Evolutionary conservation across 2,329 filamentous ascomycete species (phyloP), one percentile per base, ranked within the genome.

Genomic region (Exserohilum turcica): DNA sequence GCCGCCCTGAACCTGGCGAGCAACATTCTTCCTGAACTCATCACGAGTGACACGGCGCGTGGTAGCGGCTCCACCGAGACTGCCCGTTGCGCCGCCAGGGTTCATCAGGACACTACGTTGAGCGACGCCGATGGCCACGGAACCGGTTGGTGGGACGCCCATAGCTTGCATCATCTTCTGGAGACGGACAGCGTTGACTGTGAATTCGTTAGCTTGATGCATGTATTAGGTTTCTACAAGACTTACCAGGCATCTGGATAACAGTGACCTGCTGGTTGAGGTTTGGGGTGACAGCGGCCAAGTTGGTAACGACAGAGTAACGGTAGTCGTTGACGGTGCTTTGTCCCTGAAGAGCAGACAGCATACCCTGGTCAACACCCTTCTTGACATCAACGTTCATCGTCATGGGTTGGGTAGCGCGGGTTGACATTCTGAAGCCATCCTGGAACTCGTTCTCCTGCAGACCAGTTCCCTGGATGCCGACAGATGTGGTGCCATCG

Each of bases 401-500:
- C 10, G 61, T 61, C 65, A 73, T 68, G 6, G 72, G 72, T 47
- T 74, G 71, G 15, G 71, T 67, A 21, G 71, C 70, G 24, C 66
- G 64, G 19, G 69, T 64, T 4, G 71, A 69, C 67, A 72, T 73
- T 31, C 72, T 65, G 66, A 74, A 74, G 35, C 72, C 72, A 50
- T 74, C 72, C 45, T 67, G 63, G 53, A 73, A 74, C 57, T 74
- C 72, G 48, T 71, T 71, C 63, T 74, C 72, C 54, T 74, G 72
- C 10, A 74, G 67, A 43, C 72, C 72, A 6, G 68, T 70, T 6
- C 71, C 71, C 13, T 65, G 61, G 15, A 74, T 70, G 29, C 63
- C 65, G 21, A 74, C 67, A 16, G 62, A 60, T 7, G 61, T 64
- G 3, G 59, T 54, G 19, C 52, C 59, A 39, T 65, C 63, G 42